phyloP scores from a whole-genome alignment of 345 rosid species.

The Durio zibethinus region DNA sequence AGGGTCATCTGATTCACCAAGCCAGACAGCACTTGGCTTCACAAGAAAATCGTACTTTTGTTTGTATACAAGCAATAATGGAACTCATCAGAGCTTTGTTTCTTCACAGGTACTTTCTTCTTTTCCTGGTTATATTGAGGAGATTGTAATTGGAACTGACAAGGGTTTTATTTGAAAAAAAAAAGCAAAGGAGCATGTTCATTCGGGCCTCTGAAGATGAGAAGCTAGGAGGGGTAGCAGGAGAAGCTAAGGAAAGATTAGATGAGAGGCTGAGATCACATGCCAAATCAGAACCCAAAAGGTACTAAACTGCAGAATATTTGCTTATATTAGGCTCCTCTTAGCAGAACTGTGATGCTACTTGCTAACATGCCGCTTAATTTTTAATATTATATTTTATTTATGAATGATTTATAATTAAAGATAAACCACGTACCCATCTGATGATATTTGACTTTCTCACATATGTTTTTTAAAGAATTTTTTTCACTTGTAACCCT shows the following conservation, averaged over 20 bases:
- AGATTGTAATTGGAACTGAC: not conserved
- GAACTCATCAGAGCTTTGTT: conserved; percentile 29
- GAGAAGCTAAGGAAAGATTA: conserved; percentile 83
- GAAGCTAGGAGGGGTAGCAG: conserved; percentile 59
- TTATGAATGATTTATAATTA: no score
- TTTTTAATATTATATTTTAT: no score
- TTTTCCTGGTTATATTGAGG: not conserved
- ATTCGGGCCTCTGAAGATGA: conserved; percentile 36
- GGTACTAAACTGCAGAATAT: conserved; percentile 17
- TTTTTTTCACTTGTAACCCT: no score
- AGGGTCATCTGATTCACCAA: conserved; percentile 36
- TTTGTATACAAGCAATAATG: conserved; percentile 51
- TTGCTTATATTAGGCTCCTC: not conserved
- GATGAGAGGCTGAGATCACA: conserved; percentile 56
- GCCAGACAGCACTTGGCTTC: conserved; percentile 24
- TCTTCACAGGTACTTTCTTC: conserved; percentile 33
- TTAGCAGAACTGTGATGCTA: not conserved
- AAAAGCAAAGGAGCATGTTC: conserved; percentile 32
- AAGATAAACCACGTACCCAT: no score
- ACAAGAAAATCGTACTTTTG: conserved; percentile 58
- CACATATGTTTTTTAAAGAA: no score
- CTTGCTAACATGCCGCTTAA: not conserved
- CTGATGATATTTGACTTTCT: no score
- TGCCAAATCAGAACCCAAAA: conserved; percentile 33
- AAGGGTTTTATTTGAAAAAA: conserved; percentile 11